Base-by-base conservation (phyloP, 805 yeast species). In the Maudiozyma pseudohumilis region DNA sequence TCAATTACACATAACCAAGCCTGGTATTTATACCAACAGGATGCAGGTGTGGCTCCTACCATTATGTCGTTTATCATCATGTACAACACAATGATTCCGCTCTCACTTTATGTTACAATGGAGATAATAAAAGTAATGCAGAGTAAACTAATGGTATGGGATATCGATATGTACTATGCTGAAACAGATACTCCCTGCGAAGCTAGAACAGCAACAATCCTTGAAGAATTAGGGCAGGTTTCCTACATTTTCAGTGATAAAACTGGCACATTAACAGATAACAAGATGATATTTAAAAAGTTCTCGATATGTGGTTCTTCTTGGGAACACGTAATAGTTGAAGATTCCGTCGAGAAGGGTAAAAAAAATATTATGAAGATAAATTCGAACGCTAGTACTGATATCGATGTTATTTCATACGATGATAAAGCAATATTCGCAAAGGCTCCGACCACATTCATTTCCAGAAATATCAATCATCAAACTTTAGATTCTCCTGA, bases 201-300 rank as follows among this genome's bases (percentile, higher is more conserved):
- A 49, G 94, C 96, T 0, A 78, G 89, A 55, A 88, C 97, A 0
- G 95, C 97, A 0, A 84, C 96, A 0, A 86, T 92, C 47, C 71
- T 92, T 46, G 99, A 92, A 56, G 98, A 92, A 60, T 66, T 92
- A 49, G 99, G 99, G 2, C 99, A 92, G 56, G 96, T 94, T 1
- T 80, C 95, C 34, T 88, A 89, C 54, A 72, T 92, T 3, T 92
- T 92, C 57, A 83, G 95, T 42, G 99, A 92, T 60, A 92, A 92
- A 59, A 92, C 98, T 0, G 99, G 99, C 8, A 92, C 99, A 0
- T 69, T 92, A 43, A 92, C 99, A 0, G 97, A 92, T 50, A 92
- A 92, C 55, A 64, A 79, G 49, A 92, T 92, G 99, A 64, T 89
- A 20, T 92, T 92, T 58, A 70, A 96, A 32, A 88, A 88, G 53